A percentile compares a stretch with the other conserved stretches of the same genome.
phyloP scores from a whole-genome alignment of 192 early-diverging fungal species.

The Hyaloraphidium curvatum region DNA sequence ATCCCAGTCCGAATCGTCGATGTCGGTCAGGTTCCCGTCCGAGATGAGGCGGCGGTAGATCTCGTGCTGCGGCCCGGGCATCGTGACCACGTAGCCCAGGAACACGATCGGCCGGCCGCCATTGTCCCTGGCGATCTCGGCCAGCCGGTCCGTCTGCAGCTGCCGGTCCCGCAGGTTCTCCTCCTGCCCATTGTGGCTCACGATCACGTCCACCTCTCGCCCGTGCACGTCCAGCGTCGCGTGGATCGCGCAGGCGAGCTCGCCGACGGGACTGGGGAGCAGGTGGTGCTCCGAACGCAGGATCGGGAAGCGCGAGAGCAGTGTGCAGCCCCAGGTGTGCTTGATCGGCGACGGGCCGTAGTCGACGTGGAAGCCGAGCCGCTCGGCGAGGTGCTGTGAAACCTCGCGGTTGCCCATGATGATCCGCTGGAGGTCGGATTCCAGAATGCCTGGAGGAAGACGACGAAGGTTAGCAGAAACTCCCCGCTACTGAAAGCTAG shows the following conservation, averaged over 20 bases:
- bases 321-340: slow-evolving; percentile 70
- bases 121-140: slow-evolving; percentile 54
- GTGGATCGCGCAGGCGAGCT: slow-evolving; percentile 68
- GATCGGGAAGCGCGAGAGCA: slow-evolving; percentile 76
- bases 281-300: slow-evolving; percentile 47
- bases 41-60: slow-evolving; percentile 43
- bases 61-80: slow-evolving; percentile 35
- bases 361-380: slow-evolving; percentile 56
- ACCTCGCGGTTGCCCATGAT: slow-evolving; percentile 74
- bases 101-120: slow-evolving; percentile 57
- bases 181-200: slow-evolving; percentile 67
- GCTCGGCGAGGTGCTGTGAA: slow-evolving; percentile 56
- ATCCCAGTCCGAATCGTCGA: slow-evolving; percentile 53
- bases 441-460: slow-evolving; percentile 28
- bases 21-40: slow-evolving; percentile 48
- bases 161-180: slow-evolving; percentile 52
- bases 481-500: slow-evolving; percentile 1
- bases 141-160: slow-evolving; percentile 58
- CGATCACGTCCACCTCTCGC: slow-evolving; percentile 54
- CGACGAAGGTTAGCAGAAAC: slow-evolving; percentile 2
- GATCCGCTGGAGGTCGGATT: slow-evolving; percentile 57
- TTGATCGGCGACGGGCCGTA: slow-evolving; percentile 68
- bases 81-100: slow-evolving; percentile 62
- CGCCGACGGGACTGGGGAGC: slow-evolving; percentile 58
- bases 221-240: slow-evolving; percentile 70